Percentiles rank a stretch among this genome's conserved stretches.
Evolutionary conservation across 2,329 filamentous ascomycete genomes (phyloP).

Genomic region (Cryoendolithus antarcticus): DNA sequence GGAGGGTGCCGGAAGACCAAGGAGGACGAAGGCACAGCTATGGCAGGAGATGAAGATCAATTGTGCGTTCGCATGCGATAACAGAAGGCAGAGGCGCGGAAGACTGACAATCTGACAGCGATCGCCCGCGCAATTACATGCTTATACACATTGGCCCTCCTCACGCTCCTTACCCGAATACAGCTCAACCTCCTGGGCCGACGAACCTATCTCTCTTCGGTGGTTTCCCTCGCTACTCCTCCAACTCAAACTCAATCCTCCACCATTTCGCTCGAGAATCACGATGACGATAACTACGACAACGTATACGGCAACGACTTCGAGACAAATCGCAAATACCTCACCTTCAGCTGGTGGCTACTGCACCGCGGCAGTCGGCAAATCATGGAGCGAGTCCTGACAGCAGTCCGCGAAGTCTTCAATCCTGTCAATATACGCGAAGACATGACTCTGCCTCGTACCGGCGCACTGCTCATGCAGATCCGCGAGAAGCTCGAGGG

Average conservation of each 20-base stretch:
- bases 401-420: conserved; percentile 81
- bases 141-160: conserved; percentile 77
- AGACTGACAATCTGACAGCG: conserved; percentile 39
- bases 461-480: conserved; percentile 69
- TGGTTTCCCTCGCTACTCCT: conserved; percentile 75
- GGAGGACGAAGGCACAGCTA: conserved; percentile 79
- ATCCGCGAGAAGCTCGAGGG: conserved; percentile 81
- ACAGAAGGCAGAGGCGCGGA: background rate
- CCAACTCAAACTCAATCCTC: conserved; percentile 49
- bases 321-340: conserved; percentile 85
- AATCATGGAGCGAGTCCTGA: conserved; percentile 66
- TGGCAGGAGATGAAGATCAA: conserved; percentile 97
- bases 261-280: conserved; percentile 80
- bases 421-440: conserved; percentile 81
- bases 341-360: conserved; percentile 97
- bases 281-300: conserved; percentile 76
- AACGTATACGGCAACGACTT: conserved; percentile 85
- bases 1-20: conserved; percentile 41
- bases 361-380: conserved; percentile 81
- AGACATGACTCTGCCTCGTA: conserved; percentile 66
- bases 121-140: conserved; percentile 85
- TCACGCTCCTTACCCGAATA: conserved; percentile 84
- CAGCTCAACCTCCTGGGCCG: conserved; percentile 95
- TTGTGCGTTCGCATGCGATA: conserved; percentile 46
- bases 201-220: conserved; percentile 88